Evolutionary conservation across 2,329 filamentous ascomycete genomes (phyloP), one percentile per base, ranked within the genome.

Genomic region (Xylaria sp.): DNA sequence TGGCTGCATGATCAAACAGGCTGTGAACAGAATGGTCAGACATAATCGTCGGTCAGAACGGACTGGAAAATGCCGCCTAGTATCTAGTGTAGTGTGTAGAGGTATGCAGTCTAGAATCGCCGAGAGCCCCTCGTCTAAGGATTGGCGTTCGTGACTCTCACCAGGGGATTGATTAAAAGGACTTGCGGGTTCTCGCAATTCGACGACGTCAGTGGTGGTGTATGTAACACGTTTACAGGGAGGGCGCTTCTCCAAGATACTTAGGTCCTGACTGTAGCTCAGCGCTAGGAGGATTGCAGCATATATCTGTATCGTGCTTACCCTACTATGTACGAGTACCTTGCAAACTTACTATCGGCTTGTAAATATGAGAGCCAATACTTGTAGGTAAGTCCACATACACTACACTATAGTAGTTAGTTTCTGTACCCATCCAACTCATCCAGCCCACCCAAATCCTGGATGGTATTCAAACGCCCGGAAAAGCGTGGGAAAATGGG

Each of bases 1-100:
- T 13, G 48, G 46, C 28, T 54, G 55, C 60, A 63, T 68, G 56
- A 68, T 68, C 58, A 52, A 59, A 68, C 50, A 32, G 48, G 20
- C 39, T 55, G 55, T 20, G n/a, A n/a, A n/a, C n/a, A n/a, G n/a
- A n/a, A n/a, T n/a, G 54, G 56, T 44, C 56, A 56, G 57, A 65
- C 56, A 39, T 39, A 10, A 28, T 34, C 10, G 55, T 46, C 15
- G 48, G 32, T 54, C 15, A 28, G 37, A 48, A 62, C 39, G 57
- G 63, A 51, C 34, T 58, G 57, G 51, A 52, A 66, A 62, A 54
- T 69, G 58, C 57, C 54, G 52, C 59, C 39, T 58, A 34, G 57
- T 25, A 20, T 37, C n/a, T 48, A 32, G 4, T n/a, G 25, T 55
- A 34, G 51, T 54, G 51, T 28, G 18, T 25, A 8, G 2, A 32